Evolutionary conservation across 768 basidiomycete species (phyloP), one percentile per base, ranked within the genome.

Genomic region (Kwoniella shandongensis): DNA sequence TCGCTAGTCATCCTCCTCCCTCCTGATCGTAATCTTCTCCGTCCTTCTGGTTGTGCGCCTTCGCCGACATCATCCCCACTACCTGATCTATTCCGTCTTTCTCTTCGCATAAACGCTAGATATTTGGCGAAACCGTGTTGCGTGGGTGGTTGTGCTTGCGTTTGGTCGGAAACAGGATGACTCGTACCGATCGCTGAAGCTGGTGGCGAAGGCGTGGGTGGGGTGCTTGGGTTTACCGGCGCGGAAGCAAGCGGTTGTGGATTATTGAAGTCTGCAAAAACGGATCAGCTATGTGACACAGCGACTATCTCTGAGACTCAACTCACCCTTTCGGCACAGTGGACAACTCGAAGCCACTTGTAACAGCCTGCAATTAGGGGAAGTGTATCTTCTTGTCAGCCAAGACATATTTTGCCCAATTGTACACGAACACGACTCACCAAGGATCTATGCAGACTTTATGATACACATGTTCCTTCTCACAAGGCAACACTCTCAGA

Each of bases 321-420:
- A 70, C 81, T 45, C 64, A 90, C 90, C 91, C 78, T 92, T 87
- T 65, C 93, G 82, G 76, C 93, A 96, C 26, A 96, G 83, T 4
- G 93, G 93, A 77, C 94, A 96, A 29, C 88, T 87, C 56, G 86
- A 86, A 1, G 91, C 92, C 25, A 94, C 81, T 66, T 92, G 85
- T 44, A 98, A 80, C 39, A 98, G 78, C 93, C 93, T 94, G 30
- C 48, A 49, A 36, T 50, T 50, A 29, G 65, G 44, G 60, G 41
- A 25, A 18, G 1, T 22, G 15, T 10, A 25, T 27, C 29, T 5
- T 45, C 38, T 47, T 22, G 18, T 20, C n/a, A 45, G 35, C 32
- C 18, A 11, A 22, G 13, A 27, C 12, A 3, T 22, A 35, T 12
- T 32, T 32, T 35, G 47, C 8, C 25, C 20, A 0, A 20, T 20